Conservation (phyloP, 176 grass and related monocot genomes). For the Olyra latifolia region DNA sequence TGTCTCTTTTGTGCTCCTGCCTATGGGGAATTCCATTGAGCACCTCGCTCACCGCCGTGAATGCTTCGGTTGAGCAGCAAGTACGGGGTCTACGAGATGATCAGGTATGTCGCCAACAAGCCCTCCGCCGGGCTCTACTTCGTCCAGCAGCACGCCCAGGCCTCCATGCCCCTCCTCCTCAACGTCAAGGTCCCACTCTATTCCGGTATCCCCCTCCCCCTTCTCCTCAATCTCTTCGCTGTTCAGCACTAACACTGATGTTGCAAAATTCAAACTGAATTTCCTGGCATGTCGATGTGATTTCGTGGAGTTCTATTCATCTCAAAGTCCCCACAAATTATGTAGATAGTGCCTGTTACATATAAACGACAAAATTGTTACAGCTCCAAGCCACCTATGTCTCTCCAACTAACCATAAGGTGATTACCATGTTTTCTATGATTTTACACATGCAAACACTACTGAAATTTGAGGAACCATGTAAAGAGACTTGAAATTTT, state of each 20-base stretch:
- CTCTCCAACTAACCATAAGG: too few relatives aligned
- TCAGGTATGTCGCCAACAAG: slow-evolving; percentile 84
- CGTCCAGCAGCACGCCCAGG: slow-evolving; percentile 83
- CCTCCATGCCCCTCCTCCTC: slow-evolving; percentile 84
- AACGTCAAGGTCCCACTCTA: slow-evolving; percentile 68
- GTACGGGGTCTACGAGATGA: slow-evolving; percentile 86
- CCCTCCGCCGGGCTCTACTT: slow-evolving; percentile 90
- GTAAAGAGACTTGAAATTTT: too few relatives aligned
- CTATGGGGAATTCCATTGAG: slow-evolving; percentile 28
- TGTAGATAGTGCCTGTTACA: too few relatives aligned
- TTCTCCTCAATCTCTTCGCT: neutral
- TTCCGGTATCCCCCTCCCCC: neutral
- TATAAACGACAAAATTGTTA: too few relatives aligned
- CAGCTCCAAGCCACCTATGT: too few relatives aligned
- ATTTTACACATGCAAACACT: too few relatives aligned
- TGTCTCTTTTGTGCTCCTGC: neutral
- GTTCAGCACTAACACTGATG: neutral
- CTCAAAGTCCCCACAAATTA: too few relatives aligned
- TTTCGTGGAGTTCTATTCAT: too few relatives aligned
- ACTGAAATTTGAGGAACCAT: too few relatives aligned
- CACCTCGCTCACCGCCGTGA: neutral
- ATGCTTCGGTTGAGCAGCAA: slow-evolving; percentile 48
- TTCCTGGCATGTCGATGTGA: too few relatives aligned
- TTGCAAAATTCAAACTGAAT: neutral
- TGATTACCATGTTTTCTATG: too few relatives aligned